phyloP scores from a whole-genome alignment of 2,329 filamentous ascomycete genomes.

The Cladobotryum protrusum region DNA sequence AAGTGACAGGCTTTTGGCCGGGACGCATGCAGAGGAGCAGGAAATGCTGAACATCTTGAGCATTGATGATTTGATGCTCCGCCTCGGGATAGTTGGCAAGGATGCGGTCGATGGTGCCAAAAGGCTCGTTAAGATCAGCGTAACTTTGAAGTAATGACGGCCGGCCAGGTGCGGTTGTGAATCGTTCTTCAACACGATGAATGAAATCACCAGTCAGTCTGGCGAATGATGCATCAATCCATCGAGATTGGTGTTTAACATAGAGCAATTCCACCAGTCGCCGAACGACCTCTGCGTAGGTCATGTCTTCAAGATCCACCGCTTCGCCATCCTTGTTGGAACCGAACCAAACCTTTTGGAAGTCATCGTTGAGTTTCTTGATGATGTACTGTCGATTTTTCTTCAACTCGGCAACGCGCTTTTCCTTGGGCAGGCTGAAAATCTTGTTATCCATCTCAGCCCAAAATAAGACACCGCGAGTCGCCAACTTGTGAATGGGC shows the following conservation, averaged over 20 bases:
- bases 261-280: conserved; percentile 88
- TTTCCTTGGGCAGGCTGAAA: conserved; percentile 91
- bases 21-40: conserved; percentile 84
- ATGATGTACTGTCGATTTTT: conserved; percentile 89
- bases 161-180: conserved; percentile 65
- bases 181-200: conserved; percentile 92
- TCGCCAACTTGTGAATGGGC: conserved; percentile 97
- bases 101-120: conserved; percentile 69
- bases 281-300: conserved; percentile 79
- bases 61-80: conserved; percentile 87
- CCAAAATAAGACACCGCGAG: conserved; percentile 94
- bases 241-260: conserved; percentile 81
- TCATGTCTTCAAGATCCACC: conserved; percentile 92
- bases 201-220: conserved; percentile 92
- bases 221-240: conserved; percentile 82
- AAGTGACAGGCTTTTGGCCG: conserved; percentile 92
- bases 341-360: conserved; percentile 96
- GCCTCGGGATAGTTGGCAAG: conserved; percentile 80
- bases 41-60: conserved; percentile 97
- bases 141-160: conserved; percentile 86
- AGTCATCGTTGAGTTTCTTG: conserved; percentile 91
- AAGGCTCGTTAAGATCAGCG: conserved; percentile 78
- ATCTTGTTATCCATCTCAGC: conserved; percentile 99
- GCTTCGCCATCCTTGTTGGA: conserved; percentile 73
- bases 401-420: conserved; percentile 79